Conservation (phyloP, 2,329 filamentous ascomycete genomes). For the Aspergillus cejpii region DNA sequence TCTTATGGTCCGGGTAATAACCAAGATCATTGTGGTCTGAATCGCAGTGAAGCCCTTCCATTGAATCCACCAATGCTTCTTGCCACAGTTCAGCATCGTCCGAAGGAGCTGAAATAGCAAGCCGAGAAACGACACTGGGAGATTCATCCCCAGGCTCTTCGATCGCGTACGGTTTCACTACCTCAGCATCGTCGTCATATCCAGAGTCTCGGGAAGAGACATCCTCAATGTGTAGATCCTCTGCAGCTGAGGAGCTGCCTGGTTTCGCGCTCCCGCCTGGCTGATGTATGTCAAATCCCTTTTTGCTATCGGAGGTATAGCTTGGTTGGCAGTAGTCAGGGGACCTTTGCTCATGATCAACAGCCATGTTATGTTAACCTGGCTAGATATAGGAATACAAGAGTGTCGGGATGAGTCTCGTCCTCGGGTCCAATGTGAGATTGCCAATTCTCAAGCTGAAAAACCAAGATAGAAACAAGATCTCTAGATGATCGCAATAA, state of each 20-base stretch:
- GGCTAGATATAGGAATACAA: no score
- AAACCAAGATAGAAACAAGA: no score
- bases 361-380: no score
- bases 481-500: no score
- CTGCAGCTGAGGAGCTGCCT: neutral
- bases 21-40: constrained; percentile 18
- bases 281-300: neutral
- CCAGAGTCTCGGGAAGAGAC: neutral
- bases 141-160: neutral
- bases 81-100: constrained; percentile 14
- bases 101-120: neutral
- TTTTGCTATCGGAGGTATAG: no score
- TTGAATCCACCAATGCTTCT: constrained; percentile 30
- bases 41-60: constrained; percentile 29
- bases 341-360: no score
- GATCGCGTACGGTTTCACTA: neutral
- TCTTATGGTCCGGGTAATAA: constrained; percentile 10
- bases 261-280: neutral
- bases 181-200: neutral
- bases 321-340: no score
- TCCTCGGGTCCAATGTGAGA: no score
- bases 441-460: no score
- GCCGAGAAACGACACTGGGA: neutral
- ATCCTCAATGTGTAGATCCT: neutral
- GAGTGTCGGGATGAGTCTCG: no score